Percentiles rank a stretch among this genome's conserved stretches.
Conservation (phyloP, 2,329 filamentous ascomycete species). For the Ambrosiella xylebori region DNA sequence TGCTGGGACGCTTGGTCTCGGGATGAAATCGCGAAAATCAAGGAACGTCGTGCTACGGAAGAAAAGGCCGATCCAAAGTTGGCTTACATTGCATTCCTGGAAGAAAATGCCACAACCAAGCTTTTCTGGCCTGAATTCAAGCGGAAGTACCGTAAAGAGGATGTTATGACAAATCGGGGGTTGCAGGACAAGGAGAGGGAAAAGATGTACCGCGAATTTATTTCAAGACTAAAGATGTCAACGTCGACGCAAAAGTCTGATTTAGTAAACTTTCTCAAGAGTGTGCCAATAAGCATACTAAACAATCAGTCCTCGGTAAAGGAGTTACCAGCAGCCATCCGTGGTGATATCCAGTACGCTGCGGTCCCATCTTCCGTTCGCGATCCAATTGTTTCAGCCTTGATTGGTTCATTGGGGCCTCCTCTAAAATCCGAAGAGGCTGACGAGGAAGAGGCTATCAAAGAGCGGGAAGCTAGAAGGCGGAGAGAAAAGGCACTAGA, state of each 20-base stretch:
- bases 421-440: conserved; percentile 19
- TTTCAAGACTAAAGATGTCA: conserved; percentile 48
- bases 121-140: conserved; percentile 97
- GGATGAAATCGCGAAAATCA: conserved; percentile 55
- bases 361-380: conserved; percentile 43
- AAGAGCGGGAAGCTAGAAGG: conserved; percentile 32
- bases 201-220: conserved; percentile 60
- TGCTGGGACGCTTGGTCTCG: conserved; percentile 73
- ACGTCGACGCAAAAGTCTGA: conserved; percentile 52
- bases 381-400: conserved; percentile 48
- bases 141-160: conserved; percentile 70
- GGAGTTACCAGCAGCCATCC: conserved; percentile 42
- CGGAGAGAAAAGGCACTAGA: conserved; percentile 49
- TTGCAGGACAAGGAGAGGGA: conserved; percentile 63
- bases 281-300: conserved; percentile 38
- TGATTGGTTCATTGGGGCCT: conserved; percentile 45
- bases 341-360: conserved; percentile 53
- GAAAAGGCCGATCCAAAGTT: conserved; percentile 71
- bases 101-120: conserved; percentile 70
- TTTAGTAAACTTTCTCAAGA: conserved; percentile 45
- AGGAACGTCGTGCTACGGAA: conserved; percentile 51
- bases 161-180: conserved; percentile 57
- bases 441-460: conserved; percentile 32
- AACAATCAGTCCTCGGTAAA: conserved; percentile 40
- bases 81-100: conserved; percentile 65